Evolutionary conservation across 805 yeast species (phyloP), one percentile per base, ranked within the genome.

Genomic region (Yarrowia yakushimensis): DNA sequence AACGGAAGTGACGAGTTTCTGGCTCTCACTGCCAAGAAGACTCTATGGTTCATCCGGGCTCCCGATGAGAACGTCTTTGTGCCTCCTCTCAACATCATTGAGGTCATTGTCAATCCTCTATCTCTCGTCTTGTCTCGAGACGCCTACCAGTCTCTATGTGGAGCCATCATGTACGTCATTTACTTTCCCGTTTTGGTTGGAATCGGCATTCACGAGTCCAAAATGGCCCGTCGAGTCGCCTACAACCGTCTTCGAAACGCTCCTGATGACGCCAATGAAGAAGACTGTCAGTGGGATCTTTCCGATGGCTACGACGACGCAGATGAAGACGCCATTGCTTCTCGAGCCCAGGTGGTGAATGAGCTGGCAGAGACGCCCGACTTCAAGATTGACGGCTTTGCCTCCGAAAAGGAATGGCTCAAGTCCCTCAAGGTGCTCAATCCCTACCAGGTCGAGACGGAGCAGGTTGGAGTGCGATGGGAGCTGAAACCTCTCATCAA

Each of bases 21-120:
- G 77, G 96, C 96, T 0, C 79, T 89, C 61, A 88, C 88, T 67
- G 88, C 96, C 4, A 87, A 87, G 65, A 89, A 90, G 77, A 89
- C 96, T 0, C 79, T 90, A 67, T 80, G 92, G 65, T 90, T 87
- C 71, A 84, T 90, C 60, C 80, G 97, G 68, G 96, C 96, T 0
- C 97, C 97, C 0, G 97, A 90, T 75, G 86, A 84, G 63, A 84
- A 87, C 69, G 87, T 90, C 41, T 90, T 83, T 71, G 91, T 89
- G 25, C 93, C 97, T 4, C 97, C 97, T 4, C 79, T 89, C 66
- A 90, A 90, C 71, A 72, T 90, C 67, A 74, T 90, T 61, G 97
- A 90, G 72, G 54, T 86, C 1, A 50, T 82, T 8, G 67, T 85
- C 4, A 70, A 80, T 28, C 79, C 79, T 62, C 68, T 78, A 60